Base-by-base conservation (phyloP, 495 filamentous ascomycete species). In the Daldinia childiae region DNA sequence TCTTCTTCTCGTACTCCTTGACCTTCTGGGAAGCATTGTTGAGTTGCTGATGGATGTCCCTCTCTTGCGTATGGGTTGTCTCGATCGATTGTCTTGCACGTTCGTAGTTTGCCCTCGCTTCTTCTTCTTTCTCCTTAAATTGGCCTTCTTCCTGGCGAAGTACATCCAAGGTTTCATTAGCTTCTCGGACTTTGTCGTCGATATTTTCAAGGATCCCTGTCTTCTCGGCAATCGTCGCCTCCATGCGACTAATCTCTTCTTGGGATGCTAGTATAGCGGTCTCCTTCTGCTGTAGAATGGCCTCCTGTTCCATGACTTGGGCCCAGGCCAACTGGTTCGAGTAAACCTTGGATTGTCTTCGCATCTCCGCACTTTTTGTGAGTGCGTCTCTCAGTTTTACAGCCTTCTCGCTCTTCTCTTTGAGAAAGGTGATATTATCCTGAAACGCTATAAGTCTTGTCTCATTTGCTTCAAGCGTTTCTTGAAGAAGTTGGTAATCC, bases 401-500 rank as follows among this genome's bases (percentile, higher is more conserved):
- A 19, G 85, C 79, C 48, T 82, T 74, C 6, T 82, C 79, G 24
- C 79, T 74, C 3, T 75, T 74, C 27, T 74, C 70, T 58, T 82
- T 79, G 9, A 86, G 79, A 56, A 82, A 83, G 51, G 91, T 85
- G n/a, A 91, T 88, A 9, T 85, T 86, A 60, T 97, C 92, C 26
- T 91, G 74, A 30, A 80, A 81, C 30, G 82, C 79, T 17, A 77
- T 76, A 14, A 89, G 71, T 55, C 79, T 81, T 52, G 74, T 74
- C 57, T 87, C 79, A 51, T 83, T 82, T 15, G 82, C 74, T 26
- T 87, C 84, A 21, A 85, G 66, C 17, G 76, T 82, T 29, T 84
- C 81, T 48, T 82, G 88, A 19, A 98, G 87, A 39, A 96, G 78
- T 50, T 88, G 85, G 78, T 99, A 99, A 74, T 98, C 96, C 66